Evolutionary conservation across 352 stramenopile species (phyloP), one percentile per base, ranked within the genome.

Genomic region (Phytopythium kandeliae): DNA sequence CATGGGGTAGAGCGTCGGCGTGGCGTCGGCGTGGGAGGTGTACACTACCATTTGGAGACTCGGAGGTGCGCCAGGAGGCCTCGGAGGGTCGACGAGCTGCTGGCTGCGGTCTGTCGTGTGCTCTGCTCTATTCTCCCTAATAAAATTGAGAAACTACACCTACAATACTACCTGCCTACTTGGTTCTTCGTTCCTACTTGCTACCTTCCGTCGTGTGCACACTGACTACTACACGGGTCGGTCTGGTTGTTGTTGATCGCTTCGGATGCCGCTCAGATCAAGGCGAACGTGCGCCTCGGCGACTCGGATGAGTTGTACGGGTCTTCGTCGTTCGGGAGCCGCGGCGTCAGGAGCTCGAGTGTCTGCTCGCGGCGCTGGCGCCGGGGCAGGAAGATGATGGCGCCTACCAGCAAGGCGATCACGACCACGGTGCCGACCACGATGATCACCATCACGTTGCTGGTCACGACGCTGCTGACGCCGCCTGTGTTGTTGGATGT

Each of bases 391-490:
- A 67, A 69, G 40, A 75, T 38, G 16, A 49, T 58, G 49, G 60
- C 47, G 6, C 66, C 66, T 53, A 66, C 53, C 31, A 71, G 21
- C 12, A 75, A 54, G 25, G 66, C 66, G 24, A 71, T 54, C 16
- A n/a, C 49, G 22, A 44, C 55, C 24, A 62, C 48, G 25, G 48
- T 55, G 19, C 59, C 66, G 36, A 75, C 56, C n/a, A 69, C 57
- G 35, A 75, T 64, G 38, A 63, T 60, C n/a, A 59, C 57, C 46
- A 69, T 54, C 21, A 41, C 51, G 55, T 72, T 63, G 22, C 51
- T 48, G 26, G 44, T 44, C 42, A 71, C 41, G 15, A 51, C 25
- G 34, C 24, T 55, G 38, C 25, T 48, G 4, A 49, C 48, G 6
- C 58, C 48, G 10, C 48, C 53, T 25, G 47, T 51, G 48, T 55